Base-by-base conservation (phyloP, 2,329 filamentous ascomycete species). In the Thermomyces lanuginosus region DNA sequence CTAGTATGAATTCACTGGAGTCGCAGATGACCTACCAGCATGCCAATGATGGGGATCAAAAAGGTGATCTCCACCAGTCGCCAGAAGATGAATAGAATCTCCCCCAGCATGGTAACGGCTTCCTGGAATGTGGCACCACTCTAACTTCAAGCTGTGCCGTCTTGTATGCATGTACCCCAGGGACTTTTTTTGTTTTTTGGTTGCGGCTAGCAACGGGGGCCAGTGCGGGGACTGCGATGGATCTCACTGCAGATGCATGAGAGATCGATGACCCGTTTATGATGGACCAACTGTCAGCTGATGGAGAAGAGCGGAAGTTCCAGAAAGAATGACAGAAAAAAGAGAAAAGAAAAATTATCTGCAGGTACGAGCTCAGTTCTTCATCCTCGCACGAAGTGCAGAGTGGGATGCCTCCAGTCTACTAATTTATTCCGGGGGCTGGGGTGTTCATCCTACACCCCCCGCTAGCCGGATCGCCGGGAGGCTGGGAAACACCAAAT, bases 21-120 rank as follows among this genome's bases (percentile, higher is more conserved):
- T 10, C 15, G 28, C 12, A 23, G 13, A 35, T 13, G 15, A 41
- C 55, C 27, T 48, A 62, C 62, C 34, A 71, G 53, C 61, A 75
- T 74, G 46, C 70, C 70, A 44, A 74, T 58, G 32, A 66, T 63
- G 16, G 70, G 69, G 35, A 74, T 68, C 39, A 74, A 51, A 22
- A 68, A 72, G 51, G 69, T 42, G 51, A 75, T 64, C 48, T 76
- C 57, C 45, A 64, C 56, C 45, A 72, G 42, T 32, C 70, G 64
- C 60, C 66, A 71, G 47, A 64, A 64, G 49, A 66, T 59, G 58
- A 74, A 75, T 40, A 72, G 63, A 24, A 74, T 42, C 32, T 67
- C 66, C 35, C 52, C 56, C 34, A 63, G 49, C 57, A 63, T 62
- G 29, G 47, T 56, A 49, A 10, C 35, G 7, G 23, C 16, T 25